Percentiles rank a stretch among this genome's conserved stretches.
phyloP scores from a whole-genome alignment of 139 green algal species.

The Mesotaenium endlicherianum region DNA sequence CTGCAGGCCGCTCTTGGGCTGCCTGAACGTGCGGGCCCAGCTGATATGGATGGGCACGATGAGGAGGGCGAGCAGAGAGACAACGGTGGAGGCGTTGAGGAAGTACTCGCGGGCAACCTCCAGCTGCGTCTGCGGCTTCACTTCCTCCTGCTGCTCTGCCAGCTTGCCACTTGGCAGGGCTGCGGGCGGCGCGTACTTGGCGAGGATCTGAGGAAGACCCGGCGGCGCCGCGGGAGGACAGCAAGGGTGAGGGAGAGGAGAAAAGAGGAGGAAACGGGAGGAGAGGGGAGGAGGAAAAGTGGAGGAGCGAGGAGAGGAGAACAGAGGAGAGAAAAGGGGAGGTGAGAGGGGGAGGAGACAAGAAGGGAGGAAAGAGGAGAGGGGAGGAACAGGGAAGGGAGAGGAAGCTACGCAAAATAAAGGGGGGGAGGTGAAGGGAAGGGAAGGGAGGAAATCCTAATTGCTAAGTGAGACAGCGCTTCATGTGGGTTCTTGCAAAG shows the following conservation, averaged over 20 bases:
- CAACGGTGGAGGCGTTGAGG: neutral
- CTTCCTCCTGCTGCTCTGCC: neutral
- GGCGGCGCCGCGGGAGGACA: neutral
- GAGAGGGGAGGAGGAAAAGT: neutral
- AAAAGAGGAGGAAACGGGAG: neutral
- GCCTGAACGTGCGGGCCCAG: neutral
- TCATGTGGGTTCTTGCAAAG: too few relatives aligned
- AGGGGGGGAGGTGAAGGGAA: neutral
- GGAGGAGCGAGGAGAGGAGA: neutral
- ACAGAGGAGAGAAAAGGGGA: neutral
- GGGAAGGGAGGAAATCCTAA: too few relatives aligned
- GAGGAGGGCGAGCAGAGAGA: slow-evolving; percentile 21
- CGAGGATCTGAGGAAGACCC: neutral
- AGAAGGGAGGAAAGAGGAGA: neutral
- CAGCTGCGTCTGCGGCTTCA: slow-evolving; percentile 1
- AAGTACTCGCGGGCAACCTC: neutral
- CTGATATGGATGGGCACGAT: slow-evolving; percentile 7
- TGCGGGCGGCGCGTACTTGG: slow-evolving; percentile 18
- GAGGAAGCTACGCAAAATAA: neutral
- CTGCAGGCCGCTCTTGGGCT: neutral
- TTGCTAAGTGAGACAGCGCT: too few relatives aligned
- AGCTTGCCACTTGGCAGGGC: neutral
- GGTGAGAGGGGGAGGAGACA: neutral
- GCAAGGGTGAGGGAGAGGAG: neutral
- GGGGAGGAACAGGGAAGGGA: neutral